Evolutionary conservation across 192 early-diverging fungal genomes (phyloP).

Genomic region (Podila clonocystis): DNA sequence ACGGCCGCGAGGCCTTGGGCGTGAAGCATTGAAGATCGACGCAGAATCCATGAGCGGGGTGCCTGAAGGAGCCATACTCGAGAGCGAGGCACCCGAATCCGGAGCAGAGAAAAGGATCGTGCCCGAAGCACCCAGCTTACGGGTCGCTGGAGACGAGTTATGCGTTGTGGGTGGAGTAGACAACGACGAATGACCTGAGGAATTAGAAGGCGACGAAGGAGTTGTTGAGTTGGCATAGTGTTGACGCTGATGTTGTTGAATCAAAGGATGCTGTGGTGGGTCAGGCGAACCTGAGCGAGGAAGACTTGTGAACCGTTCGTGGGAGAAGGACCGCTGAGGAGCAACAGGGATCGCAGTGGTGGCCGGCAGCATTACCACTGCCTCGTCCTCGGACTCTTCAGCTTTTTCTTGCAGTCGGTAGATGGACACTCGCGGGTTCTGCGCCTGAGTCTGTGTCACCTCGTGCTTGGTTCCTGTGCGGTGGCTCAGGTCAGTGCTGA

Average conservation of each 20-base stretch:
- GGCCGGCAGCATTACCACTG: background rate
- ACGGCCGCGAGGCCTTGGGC: background rate
- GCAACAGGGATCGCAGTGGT: background rate
- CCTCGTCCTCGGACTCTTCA: background rate
- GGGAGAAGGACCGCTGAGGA: background rate
- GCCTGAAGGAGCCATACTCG: background rate
- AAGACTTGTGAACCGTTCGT: background rate
- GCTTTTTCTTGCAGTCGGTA: background rate
- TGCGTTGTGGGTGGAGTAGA: conserved; percentile 24
- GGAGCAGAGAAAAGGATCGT: conserved; percentile 14
- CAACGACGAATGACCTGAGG: conserved; percentile 13
- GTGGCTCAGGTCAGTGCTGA: conserved; percentile 9
- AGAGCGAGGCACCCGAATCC: conserved; percentile 5
- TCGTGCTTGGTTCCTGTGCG: background rate
- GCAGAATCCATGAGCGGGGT: conserved; percentile 19
- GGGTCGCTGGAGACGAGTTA: conserved; percentile 20
- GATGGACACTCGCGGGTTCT: background rate
- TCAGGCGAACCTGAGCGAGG: background rate
- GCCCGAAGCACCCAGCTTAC: conserved; percentile 5
- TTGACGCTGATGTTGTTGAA: background rate
- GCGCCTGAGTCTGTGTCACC: background rate
- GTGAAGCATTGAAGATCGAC: background rate
- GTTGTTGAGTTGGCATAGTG: conserved; percentile 11
- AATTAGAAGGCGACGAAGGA: conserved; percentile 24
- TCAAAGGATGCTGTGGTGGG: background rate